phyloP scores from a whole-genome alignment of 495 filamentous ascomycete genomes.

The Neurospora discreta region DNA sequence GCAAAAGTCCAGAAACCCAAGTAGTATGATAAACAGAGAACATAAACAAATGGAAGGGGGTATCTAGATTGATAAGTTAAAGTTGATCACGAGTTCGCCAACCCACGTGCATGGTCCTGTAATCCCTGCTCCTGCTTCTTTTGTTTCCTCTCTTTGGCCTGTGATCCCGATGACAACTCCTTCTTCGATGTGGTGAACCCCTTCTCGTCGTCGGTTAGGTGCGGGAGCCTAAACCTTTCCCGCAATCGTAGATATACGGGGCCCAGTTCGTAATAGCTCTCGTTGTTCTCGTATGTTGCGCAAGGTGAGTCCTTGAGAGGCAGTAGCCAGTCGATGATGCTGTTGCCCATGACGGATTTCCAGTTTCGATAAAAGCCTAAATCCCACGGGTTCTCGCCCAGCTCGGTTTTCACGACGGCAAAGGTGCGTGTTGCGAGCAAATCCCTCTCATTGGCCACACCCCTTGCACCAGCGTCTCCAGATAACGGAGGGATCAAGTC shows the following conservation, averaged over 20 bases:
- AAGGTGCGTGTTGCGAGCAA: constrained; percentile 50
- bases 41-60: constrained; percentile 1
- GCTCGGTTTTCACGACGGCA: constrained; percentile 59
- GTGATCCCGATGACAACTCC: neutral
- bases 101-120: neutral
- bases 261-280: constrained; percentile 40
- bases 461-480: neutral
- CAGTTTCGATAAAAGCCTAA: constrained; percentile 57
- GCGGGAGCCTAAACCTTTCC: constrained; percentile 24
- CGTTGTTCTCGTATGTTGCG: constrained; percentile 31
- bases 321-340: constrained; percentile 60
- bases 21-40: neutral
- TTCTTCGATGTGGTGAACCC: neutral
- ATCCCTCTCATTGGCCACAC: constrained; percentile 18
- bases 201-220: constrained; percentile 6
- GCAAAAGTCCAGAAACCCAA: neutral
- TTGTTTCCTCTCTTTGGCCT: constrained; percentile 5
- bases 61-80: constrained; percentile 7
- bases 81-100: neutral
- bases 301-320: constrained; percentile 60
- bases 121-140: constrained; percentile 1
- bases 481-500: constrained; percentile 4
- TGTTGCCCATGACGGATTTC: constrained; percentile 61
- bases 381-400: constrained; percentile 73
- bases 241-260: constrained; percentile 27